Base-by-base conservation (phyloP, 2,329 filamentous ascomycete species). In the Cordyceps tenuipes region DNA sequence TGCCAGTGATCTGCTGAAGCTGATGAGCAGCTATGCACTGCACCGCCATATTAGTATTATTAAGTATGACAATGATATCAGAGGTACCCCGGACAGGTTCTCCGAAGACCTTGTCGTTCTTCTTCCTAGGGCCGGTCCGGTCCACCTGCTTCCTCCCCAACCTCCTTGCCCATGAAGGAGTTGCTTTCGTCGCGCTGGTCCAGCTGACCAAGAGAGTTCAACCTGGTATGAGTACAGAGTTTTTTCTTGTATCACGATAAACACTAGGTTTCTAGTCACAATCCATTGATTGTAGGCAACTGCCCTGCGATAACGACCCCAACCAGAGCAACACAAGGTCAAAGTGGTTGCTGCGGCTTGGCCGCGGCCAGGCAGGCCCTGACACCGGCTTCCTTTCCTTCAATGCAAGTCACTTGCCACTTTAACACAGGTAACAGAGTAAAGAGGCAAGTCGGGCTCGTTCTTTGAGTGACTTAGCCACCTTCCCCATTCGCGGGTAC, bases 101-200 rank as follows among this genome's bases (percentile, higher is more conserved):
- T 59, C 48, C 57, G 57, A 29, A 59, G 53, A 59, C 53, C 26
- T 49, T 59, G 57, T 53, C 49, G 47, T 31, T 47, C 34, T 19
- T 47, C 48, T 29, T 39, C 52, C 49, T 59, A 39, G 57, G 41
- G 23, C 41, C 36, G 21, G 31, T 21, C 36, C n/a, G 50, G 57
- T 47, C 57, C 50, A 60, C 50, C 50, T 54, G 43, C 43, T 29
- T 49, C 19, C 21, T 34, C 29, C 29, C 49, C 15, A 17, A 13
- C 29, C 41, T 49, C 49, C 50, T 53, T 44, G 39, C 39, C 13
- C 41, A 23, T 21, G n/a, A 10, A 41, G 34, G 21, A 19, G 21
- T 29, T 54, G 9, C 41, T 26, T 21, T 31, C 43, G 49, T 34
- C 57, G 31, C 23, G 46, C 15, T 54, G 17, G 17, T 51, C 26